These are phyloP conservation scores for Leptodermis oblonga DNA, from an alignment of 257 asterid species.

Conservation along the genomic window DNA sequence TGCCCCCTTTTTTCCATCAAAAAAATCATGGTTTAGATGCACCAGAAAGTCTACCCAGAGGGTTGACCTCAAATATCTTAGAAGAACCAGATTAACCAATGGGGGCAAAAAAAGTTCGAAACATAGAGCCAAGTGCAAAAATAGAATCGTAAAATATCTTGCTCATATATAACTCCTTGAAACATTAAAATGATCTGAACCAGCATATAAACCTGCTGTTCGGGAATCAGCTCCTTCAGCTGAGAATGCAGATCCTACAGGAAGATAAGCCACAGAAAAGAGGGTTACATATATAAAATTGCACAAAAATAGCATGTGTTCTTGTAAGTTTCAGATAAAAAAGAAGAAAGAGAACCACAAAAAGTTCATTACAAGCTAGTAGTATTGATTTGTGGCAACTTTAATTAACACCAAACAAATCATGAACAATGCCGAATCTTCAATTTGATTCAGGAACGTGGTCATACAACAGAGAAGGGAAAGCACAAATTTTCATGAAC, in stretches of 20 bases:
- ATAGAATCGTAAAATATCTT: neutral
- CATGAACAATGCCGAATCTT: neutral
- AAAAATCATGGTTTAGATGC: neutral
- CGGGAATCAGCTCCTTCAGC: constrained; percentile 82
- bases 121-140: neutral
- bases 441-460: neutral
- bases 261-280: constrained; percentile 9
- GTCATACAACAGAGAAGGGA: neutral
- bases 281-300: neutral
- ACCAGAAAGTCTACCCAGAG: neutral
- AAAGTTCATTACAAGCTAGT: neutral
- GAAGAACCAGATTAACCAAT: too few relatives aligned
- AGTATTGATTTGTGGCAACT: neutral
- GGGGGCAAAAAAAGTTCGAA: neutral
- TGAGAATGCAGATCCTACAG: constrained; percentile 71
- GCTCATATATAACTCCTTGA: neutral
- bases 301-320: neutral
- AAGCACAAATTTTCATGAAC: neutral
- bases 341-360: neutral
- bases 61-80: neutral
- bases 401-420: neutral
- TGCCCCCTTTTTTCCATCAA: too few relatives aligned
- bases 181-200: neutral
- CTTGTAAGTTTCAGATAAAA: neutral
- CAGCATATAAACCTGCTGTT: constrained; percentile 52